phyloP scores from a whole-genome alignment of 371 early-diverging fungal genomes.

The Mucor indicus region DNA sequence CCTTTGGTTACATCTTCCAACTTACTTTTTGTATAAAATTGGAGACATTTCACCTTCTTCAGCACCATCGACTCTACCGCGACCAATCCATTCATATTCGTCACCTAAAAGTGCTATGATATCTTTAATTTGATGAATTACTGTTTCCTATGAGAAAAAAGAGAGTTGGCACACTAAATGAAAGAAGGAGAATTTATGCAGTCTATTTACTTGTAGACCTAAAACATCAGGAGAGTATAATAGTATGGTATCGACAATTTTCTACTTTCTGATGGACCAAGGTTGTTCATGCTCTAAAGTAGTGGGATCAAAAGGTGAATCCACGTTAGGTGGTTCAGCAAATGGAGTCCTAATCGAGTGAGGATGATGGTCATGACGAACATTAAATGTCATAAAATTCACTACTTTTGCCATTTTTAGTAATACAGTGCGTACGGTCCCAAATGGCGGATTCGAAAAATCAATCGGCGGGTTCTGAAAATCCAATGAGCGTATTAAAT shows the following conservation, averaged over 20 bases:
- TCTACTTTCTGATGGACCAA: constrained; percentile 49
- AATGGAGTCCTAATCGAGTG: constrained; percentile 16
- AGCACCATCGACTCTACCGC: constrained; percentile 48
- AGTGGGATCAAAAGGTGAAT: constrained; percentile 10
- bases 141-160: constrained; percentile 48
- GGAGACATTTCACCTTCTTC: constrained; percentile 42
- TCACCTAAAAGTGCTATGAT: constrained; percentile 37
- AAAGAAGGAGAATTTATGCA: background rate
- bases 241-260: constrained; percentile 43
- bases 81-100: constrained; percentile 51
- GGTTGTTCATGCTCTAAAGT: constrained; percentile 35
- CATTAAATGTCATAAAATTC: constrained; percentile 45
- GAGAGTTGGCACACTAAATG: too few relatives aligned
- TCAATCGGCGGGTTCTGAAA: too few relatives aligned
- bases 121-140: constrained; percentile 43
- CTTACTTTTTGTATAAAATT: constrained; percentile 44
- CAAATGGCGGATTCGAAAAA: too few relatives aligned
- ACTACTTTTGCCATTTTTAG: constrained; percentile 7
- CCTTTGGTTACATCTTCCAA: background rate
- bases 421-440: too few relatives aligned
- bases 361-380: constrained; percentile 36
- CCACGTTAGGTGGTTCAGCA: constrained; percentile 23
- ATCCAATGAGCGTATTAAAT: too few relatives aligned
- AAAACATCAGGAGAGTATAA: constrained; percentile 44
- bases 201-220: constrained; percentile 37